phyloP scores from a whole-genome alignment of 1,284 basidiomycete genomes.

The Neonothopanus nambi region DNA sequence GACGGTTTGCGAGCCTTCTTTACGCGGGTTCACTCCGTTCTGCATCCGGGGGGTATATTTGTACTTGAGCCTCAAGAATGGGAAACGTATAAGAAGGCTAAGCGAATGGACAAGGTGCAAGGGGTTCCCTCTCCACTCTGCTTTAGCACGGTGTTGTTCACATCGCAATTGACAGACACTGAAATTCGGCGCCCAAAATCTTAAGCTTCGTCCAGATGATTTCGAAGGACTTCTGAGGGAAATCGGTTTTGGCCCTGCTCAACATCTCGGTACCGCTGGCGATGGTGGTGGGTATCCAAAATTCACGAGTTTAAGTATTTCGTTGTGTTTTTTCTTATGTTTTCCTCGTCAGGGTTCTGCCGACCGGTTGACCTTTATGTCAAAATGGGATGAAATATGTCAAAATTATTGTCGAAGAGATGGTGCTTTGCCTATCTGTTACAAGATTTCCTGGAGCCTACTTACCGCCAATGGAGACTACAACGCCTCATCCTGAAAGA shows the following conservation, averaged over 20 bases:
- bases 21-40: constrained; percentile 51
- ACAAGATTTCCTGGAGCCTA: too few species aligned
- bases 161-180: constrained; percentile 39
- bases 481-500: too few species aligned
- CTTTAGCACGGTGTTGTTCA: not conserved
- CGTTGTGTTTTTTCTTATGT: not conserved
- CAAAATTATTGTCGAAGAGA: too few species aligned
- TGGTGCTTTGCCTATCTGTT: too few species aligned
- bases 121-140: constrained; percentile 10
- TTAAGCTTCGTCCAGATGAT: constrained; percentile 60
- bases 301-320: not conserved
- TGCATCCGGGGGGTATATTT: constrained; percentile 61
- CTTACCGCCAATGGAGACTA: too few species aligned
- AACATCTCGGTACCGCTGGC: constrained; percentile 55
- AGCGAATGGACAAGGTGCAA: constrained; percentile 64
- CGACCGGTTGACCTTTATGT: constrained; percentile 31
- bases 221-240: constrained; percentile 55
- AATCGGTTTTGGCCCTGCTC: constrained; percentile 60
- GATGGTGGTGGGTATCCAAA: constrained; percentile 55
- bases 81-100: constrained; percentile 76
- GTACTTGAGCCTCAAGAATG: constrained; percentile 79
- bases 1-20: constrained; percentile 67
- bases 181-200: constrained; percentile 53
- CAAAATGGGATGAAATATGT: constrained; percentile 12
- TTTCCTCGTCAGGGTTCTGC: constrained; percentile 25